Base-by-base conservation (phyloP, 495 filamentous ascomycete genomes). In the Hyaloscypha finlandica region DNA sequence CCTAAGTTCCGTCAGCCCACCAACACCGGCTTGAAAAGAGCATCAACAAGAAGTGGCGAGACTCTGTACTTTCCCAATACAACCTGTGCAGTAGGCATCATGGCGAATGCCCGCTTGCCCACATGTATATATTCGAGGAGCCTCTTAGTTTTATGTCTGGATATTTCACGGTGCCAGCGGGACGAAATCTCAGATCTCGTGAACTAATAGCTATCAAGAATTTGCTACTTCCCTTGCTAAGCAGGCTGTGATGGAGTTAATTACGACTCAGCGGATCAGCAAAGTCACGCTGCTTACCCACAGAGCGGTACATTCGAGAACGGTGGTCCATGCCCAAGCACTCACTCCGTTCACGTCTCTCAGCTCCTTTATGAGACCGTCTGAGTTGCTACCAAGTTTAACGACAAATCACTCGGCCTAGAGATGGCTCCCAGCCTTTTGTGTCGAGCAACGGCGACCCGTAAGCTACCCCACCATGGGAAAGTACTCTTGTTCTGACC, bases 191-290 rank as follows among this genome's bases (percentile, higher is more conserved):
- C 25, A 25, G 25, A 1, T 25, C 25, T 25, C 25, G 1, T 25
- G 25, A 25, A 25, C 1, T 25, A 37, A 3, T 6, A 37, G 12
- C 12, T 37, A 3, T 37, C 12, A 12, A 37, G 35, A 3, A 37
- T 12, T 37, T 37, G 35, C 35, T 37, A 37, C 1, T 37, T 8
- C 35, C 11, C 12, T 37, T 12, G 35, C 35, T 37, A 37, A 6
- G 8, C 12, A 37, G 96, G 92, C 84, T 95, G 92, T 92, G 90
- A 96, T 73, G 92, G 92, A 32, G 83, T 87, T 65, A 84, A 92
- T 11, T 78, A 87, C 33, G 67, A 69, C 31, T 79, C 76, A 6
- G 54, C 74, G 2, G 77, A 83, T 66, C 83, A 90, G 73, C 78
- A 81, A 72, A 78, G 78, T 8, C 87, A 89, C 66, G 77, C 89